Base-by-base conservation (phyloP, 2,329 filamentous ascomycete species). In the Fusarium sp. region DNA sequence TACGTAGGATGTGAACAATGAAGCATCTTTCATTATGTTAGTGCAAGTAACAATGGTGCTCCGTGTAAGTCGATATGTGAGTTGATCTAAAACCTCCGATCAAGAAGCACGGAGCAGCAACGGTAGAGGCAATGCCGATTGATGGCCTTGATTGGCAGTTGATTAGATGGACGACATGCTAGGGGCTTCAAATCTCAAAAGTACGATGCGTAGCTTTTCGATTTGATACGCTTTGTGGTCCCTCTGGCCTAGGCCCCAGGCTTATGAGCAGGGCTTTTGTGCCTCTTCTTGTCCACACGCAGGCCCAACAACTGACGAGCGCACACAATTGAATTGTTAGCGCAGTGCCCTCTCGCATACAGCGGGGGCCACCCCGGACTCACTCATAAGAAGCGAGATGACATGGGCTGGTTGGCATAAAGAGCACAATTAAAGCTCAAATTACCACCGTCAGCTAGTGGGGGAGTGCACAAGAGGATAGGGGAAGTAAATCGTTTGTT, bases 381-480 rank as follows among this genome's bases (percentile, higher is more conserved):
- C 77, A 66, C 74, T 71, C 68, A 77, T 63, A 75, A 70, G 75
- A 79, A 81, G 79, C 78, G 79, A 81, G 65, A 81, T 81, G 76
- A 79, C 70, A 75, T 72, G 68, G 69, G 69, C 72, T 60, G 73
- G 67, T 62, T 69, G 71, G 77, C 77, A 79, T 78, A 79, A 79
- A 75, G 63, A 65, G 75, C 66, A 79, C 76, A 79, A 78, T 79
- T 66, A 75, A 77, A 78, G 63, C 62, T 24, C 63, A 78, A 75
- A 78, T 78, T 79, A 76, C 76, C 73, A 78, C 76, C 63, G 64
- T 53, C 58, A 67, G 56, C 74, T 78, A 75, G 78, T 78, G 78
- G 77, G 51, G 68, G 73, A 70, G 69, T 73, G 72, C 57, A 68
- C 61, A 70, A 53, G 41, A 66, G 39, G 65, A 75, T 66, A 74